Percentiles rank a stretch among this genome's conserved stretches.
Evolutionary conservation across 352 stramenopile species (phyloP).

Genomic region (Pythium aristosporum): DNA sequence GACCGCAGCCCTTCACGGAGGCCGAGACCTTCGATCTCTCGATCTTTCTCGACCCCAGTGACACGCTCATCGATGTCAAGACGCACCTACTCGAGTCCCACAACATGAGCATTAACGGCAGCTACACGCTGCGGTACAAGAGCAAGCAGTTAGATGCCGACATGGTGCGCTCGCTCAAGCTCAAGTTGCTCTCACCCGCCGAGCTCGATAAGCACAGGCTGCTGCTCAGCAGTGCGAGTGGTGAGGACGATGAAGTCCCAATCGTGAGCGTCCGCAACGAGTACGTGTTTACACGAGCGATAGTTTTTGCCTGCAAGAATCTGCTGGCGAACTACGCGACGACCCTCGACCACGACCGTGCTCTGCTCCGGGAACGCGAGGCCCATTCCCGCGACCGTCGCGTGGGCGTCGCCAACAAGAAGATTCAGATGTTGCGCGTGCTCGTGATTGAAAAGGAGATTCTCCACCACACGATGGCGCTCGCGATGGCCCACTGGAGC

Average conservation of each 20-base stretch:
- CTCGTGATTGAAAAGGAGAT: constrained; percentile 65
- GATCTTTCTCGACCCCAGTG: constrained; percentile 33
- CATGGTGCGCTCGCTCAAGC: constrained; percentile 30
- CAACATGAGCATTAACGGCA: constrained; percentile 28
- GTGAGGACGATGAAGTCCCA: constrained; percentile 3
- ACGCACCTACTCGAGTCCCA: constrained; percentile 21
- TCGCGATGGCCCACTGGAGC: constrained; percentile 47
- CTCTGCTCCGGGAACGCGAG: constrained; percentile 11
- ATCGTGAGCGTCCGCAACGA: constrained; percentile 33
- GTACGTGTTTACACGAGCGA: constrained; percentile 28
- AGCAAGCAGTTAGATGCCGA: constrained; percentile 15
- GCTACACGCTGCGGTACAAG: constrained; percentile 29
- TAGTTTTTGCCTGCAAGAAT: constrained; percentile 29
- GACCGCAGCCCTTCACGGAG: constrained; percentile 10
- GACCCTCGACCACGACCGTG: constrained; percentile 24
- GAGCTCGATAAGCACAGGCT: constrained; percentile 26
- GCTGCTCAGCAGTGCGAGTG: constrained; percentile 11
- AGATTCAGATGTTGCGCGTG: constrained; percentile 37
- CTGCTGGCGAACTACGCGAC: constrained; percentile 31
- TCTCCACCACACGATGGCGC: constrained; percentile 45
- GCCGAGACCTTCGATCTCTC: constrained; percentile 29
- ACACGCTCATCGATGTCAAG: constrained; percentile 30
- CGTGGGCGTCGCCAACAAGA: constrained; percentile 3
- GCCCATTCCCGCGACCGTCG: constrained; percentile 12
- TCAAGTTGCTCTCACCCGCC: constrained; percentile 21